phyloP scores from a whole-genome alignment of 352 stramenopile genomes.

The Phytophthora kernoviae region DNA sequence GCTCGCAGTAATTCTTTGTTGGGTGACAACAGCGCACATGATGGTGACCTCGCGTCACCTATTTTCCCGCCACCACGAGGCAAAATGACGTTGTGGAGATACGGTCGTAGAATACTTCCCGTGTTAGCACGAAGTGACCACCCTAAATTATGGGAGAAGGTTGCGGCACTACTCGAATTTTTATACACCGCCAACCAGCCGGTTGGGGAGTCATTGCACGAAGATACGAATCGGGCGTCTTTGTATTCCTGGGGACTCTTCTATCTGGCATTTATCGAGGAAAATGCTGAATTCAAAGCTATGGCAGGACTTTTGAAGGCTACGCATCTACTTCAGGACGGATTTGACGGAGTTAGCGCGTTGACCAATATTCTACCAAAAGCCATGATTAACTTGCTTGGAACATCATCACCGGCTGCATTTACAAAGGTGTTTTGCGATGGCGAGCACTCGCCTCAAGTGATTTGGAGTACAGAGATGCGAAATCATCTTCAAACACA shows the following conservation, averaged over 20 bases:
- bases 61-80: conserved; percentile 68
- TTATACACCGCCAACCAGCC: conserved; percentile 47
- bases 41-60: conserved; percentile 18
- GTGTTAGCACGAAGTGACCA: conserved; percentile 54
- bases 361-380: conserved; percentile 89
- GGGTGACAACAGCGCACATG: conserved; percentile 14
- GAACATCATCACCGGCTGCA: conserved; percentile 70
- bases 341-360: conserved; percentile 60
- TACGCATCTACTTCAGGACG: conserved; percentile 63
- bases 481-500: conserved; percentile 86
- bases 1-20: conserved; percentile 69
- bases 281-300: conserved; percentile 53
- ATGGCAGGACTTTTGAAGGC: conserved; percentile 71
- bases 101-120: conserved; percentile 53
- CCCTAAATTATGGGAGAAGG: conserved; percentile 60
- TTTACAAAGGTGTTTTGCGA: conserved; percentile 92
- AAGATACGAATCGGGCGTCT: conserved; percentile 40
- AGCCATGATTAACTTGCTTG: conserved; percentile 90
- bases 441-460: conserved; percentile 85
- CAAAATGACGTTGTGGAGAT: conserved; percentile 53
- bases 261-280: conserved; percentile 71
- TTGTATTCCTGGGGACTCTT: conserved; percentile 77
- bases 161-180: conserved; percentile 65
- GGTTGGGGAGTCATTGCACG: conserved; percentile 27
- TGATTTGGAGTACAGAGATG: conserved; percentile 96